Base-by-base conservation (phyloP, 2,329 filamentous ascomycete genomes). In the Penicillium sp. region DNA sequence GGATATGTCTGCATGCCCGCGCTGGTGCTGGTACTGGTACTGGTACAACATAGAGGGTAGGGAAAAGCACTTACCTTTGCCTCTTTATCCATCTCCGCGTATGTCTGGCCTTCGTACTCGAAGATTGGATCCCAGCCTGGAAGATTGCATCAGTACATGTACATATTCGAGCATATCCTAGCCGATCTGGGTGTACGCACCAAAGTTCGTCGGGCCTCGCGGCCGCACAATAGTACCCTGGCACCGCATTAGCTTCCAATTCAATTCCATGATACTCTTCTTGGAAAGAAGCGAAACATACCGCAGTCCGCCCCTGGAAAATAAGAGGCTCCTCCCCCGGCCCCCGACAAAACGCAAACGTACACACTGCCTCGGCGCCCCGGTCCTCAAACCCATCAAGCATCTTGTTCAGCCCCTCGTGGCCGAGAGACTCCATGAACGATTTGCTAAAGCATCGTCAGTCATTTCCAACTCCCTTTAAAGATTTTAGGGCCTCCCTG, bases 81-180 rank as follows among this genome's bases (percentile, higher is more conserved):
- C 76, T 90, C 81, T 64, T 88, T 93, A 54, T 92, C 90, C 95
- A 99, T 99, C 80, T 99, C 95, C 31, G 95, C 95, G 74, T 96
- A 89, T 80, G 95, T 99, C 78, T 91, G 82, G 43, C 93, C 93
- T 65, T 96, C 85, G 68, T 96, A 94, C 79, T 99, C 95, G 70
- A 99, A 99, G 65, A 96, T 89, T 2, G 95, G 87, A 76, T 99
- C 95, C 95, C 95, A 99, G 48, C 94, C 93, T 96, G 64, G 4
- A 54, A 54, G 11, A 12, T 34, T 6, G 20, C 47, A 35, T 41
- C 55, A 52, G 43, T 45, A 59, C 8, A 35, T 34, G 8, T 17
- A 35, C 10, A 4, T 5, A 20, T 56, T 51, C 15, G 5, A 35
- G 3, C 4, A 15, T 37, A 37, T 12, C 11, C 34, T 25, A 2